These are phyloP conservation scores for Daldinia grandis DNA, from an alignment of 495 filamentous ascomycete genomes.

Conservation along the genomic window DNA sequence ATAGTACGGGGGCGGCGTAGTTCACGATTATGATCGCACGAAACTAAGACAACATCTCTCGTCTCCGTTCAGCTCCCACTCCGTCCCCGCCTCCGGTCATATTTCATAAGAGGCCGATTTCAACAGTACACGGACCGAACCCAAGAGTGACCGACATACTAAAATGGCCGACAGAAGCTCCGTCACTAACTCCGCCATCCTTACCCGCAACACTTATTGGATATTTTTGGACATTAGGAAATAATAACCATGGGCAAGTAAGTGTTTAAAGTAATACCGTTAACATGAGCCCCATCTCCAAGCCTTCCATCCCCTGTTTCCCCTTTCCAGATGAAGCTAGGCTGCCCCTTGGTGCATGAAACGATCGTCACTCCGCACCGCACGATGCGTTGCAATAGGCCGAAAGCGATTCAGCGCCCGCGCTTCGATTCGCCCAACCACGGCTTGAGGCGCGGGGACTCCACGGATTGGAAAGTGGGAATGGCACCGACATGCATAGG, in stretches of 20 bases:
- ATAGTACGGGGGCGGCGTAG: background rate
- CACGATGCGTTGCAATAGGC: background rate
- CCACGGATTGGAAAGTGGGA: constrained; percentile 3
- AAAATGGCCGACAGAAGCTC: constrained; percentile 24
- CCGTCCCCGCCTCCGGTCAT: constrained; percentile 14
- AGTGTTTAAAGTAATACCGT: background rate
- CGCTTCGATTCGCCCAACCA: background rate
- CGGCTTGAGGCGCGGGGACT: constrained; percentile 11
- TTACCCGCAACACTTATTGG: constrained; percentile 2
- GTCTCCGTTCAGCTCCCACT: background rate
- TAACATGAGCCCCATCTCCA: background rate
- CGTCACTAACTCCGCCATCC: constrained; percentile 31
- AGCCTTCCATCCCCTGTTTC: background rate
- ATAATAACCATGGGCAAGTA: background rate
- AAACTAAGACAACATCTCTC: background rate
- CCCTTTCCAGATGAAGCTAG: background rate
- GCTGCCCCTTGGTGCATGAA: constrained; percentile 11
- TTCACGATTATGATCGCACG: constrained; percentile 5
- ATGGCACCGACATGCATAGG: constrained; percentile 10
- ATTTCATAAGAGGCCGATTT: constrained; percentile 30
- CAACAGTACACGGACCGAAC: constrained; percentile 13
- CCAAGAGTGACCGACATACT: constrained; percentile 18
- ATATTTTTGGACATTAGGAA: background rate
- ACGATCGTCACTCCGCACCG: constrained; percentile 10
- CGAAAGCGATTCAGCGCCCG: background rate